Base-by-base conservation (phyloP, 768 basidiomycete species). In the Xerocomellus chrysenteron region DNA sequence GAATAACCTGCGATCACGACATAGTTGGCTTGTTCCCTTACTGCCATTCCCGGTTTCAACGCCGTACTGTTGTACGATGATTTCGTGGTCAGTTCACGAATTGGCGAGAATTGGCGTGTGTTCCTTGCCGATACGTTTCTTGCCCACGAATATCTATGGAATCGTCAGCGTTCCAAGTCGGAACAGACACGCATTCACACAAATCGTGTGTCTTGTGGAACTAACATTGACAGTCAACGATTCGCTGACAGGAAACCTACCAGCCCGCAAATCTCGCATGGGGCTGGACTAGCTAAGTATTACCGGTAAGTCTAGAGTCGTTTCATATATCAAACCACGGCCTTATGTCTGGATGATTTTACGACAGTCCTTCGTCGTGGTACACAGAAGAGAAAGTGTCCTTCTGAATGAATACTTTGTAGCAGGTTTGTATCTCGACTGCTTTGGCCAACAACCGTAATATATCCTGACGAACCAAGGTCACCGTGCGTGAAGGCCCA, bases 21-120 rank as follows among this genome's bases (percentile, higher is more conserved):
- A 47, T 21, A 1, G 6, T 8, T 16, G 41, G 4, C 4, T 36
- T 5, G 28, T 33, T 43, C 9, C 28, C 73, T 41, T 54, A 98
- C 78, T 0, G 92, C 92, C 90, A 94, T 93, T 10, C 94, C 93
- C 6, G 82, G 77, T 67, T 92, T 90, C 55, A 98, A 71, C 0
- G 87, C 68, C 0, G 84, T 82, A 40, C 70, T 84, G 70, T 94
- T 92, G 69, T 85, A 86, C 0, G 79, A 86, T 84, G 59, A 51
- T 50, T 57, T 21, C 32, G 21, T n/a, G 5, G 17, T 68, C 16
- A 60, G 37, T 48, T 32, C 28, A 35, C 2, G 14, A 24, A 7
- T 39, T 40, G 11, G 30, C 0, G 2, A 4, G 43, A 43, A 14
- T 16, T 24, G 6, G 7, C 26, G 16, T 11, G 4, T 36, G n/a